phyloP scores from a whole-genome alignment of 2,329 filamentous ascomycete genomes.

The Cercospora sojina region DNA sequence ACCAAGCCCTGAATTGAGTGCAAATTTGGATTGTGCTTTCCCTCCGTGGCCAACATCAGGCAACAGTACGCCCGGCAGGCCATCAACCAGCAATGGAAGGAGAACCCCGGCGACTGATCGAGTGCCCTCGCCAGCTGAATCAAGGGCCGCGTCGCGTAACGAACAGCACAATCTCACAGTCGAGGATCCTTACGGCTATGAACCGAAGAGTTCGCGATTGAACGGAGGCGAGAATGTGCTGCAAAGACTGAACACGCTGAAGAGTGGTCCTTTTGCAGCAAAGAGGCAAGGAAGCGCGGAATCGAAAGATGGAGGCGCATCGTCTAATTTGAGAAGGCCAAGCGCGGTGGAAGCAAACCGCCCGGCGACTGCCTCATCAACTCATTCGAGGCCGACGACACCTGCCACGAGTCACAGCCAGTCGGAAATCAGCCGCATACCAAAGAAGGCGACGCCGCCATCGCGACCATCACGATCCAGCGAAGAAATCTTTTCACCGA shows the following conservation, averaged over 20 bases:
- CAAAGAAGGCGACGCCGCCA: constrained; percentile 30
- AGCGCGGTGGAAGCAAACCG: constrained; percentile 18
- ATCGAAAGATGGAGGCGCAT: constrained; percentile 9
- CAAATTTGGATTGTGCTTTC: constrained; percentile 53
- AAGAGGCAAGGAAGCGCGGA: constrained; percentile 24
- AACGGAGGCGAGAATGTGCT: constrained; percentile 47
- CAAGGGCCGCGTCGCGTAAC: constrained; percentile 27
- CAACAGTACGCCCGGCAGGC: constrained; percentile 27
- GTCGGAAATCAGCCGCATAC: constrained; percentile 2
- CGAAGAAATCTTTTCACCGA: constrained; percentile 33
- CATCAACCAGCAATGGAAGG: constrained; percentile 28
- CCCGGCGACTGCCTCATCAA: constrained; percentile 19
- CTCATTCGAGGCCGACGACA: constrained; percentile 16
- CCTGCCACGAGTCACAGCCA: constrained; percentile 6
- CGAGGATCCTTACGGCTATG: constrained; percentile 27
- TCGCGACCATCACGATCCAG: constrained; percentile 35
- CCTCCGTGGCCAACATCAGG: constrained; percentile 50
- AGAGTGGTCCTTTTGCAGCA: constrained; percentile 61
- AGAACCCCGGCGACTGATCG: constrained; percentile 24
- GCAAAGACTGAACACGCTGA: constrained; percentile 61
- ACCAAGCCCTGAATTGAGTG: constrained; percentile 45
- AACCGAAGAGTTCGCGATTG: constrained; percentile 46
- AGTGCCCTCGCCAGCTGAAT: constrained; percentile 24
- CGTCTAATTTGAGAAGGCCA: constrained; percentile 20
- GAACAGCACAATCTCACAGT: constrained; percentile 23